Conservation (phyloP, 805 yeast genomes). For the Candida boidinii region DNA sequence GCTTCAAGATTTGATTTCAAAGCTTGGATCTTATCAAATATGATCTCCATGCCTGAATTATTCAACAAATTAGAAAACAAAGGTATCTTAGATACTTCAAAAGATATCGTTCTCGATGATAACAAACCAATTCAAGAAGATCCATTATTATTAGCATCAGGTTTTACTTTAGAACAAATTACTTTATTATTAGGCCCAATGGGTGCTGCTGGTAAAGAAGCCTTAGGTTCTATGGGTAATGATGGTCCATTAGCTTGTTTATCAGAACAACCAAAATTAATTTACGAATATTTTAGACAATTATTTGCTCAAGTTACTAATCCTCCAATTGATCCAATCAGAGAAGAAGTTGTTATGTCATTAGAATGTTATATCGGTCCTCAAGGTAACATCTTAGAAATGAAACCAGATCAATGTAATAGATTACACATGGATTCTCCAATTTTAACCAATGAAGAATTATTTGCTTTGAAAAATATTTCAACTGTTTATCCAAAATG, state of each 20-base stretch:
- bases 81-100: conserved; percentile 19
- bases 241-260: conserved; percentile 93
- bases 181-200: conserved; percentile 80
- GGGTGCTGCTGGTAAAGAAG: conserved; percentile 89
- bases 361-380: conserved; percentile 96
- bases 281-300: conserved; percentile 92
- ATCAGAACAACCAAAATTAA: conserved; percentile 82
- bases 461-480: conserved; percentile 66
- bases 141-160: conserved; percentile 77
- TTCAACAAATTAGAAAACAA: conserved; percentile 45
- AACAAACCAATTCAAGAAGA: conserved; percentile 60
- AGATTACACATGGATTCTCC: conserved; percentile 80
- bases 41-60: conserved; percentile 77
- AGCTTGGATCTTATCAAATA: conserved; percentile 83
- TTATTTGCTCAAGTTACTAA: conserved; percentile 97
- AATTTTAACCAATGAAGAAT: conserved; percentile 63
- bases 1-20: conserved; percentile 84
- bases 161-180: conserved; percentile 92
- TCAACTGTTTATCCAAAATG: conserved; percentile 75
- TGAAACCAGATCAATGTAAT: conserved; percentile 88
- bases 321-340: conserved; percentile 97
- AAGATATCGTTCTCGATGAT: conserved; percentile 17
- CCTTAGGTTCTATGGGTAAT: conserved; percentile 97
- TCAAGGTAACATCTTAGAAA: conserved; percentile 92
- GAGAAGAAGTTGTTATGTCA: conserved; percentile 96